Conservation (phyloP, 106 monocot species). For the Xerophyta viscosa region DNA sequence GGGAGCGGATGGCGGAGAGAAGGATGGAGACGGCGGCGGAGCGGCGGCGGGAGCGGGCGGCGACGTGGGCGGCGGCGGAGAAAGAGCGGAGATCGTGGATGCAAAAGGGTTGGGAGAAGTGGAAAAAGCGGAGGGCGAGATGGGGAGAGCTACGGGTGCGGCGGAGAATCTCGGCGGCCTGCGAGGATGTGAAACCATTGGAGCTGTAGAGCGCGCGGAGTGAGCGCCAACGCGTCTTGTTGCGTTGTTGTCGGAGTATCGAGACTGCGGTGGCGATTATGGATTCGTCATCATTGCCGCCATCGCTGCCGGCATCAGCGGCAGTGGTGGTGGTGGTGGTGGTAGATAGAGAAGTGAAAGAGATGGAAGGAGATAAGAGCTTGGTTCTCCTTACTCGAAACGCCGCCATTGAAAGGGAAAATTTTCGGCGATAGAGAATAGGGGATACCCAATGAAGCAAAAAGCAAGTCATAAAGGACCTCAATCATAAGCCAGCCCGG, state of each 20-base stretch:
- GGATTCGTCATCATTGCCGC: background rate
- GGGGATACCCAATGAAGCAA: too few species aligned
- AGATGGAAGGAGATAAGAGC: too few species aligned
- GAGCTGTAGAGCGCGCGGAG: background rate
- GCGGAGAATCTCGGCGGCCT: conserved; percentile 3
- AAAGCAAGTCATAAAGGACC: too few species aligned
- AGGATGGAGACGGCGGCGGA: background rate
- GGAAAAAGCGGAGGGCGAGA: conserved; percentile 5
- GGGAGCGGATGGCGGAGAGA: background rate
- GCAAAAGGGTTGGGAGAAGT: conserved; percentile 1
- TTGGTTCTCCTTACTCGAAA: too few species aligned
- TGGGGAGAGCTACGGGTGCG: conserved; percentile 1
- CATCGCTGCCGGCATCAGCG: background rate
- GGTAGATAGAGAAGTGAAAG: too few species aligned
- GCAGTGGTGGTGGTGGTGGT: too few species aligned
- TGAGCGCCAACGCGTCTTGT: background rate
- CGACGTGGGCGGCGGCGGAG: conserved; percentile 6
- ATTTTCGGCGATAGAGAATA: too few species aligned
- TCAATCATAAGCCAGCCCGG: too few species aligned
- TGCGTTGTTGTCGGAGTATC: background rate
- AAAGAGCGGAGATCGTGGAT: conserved; percentile 1
- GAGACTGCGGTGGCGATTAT: conserved; percentile 9
- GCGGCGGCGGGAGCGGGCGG: conserved; percentile 2
- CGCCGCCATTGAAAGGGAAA: too few species aligned
- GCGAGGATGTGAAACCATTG: background rate